Evolutionary conservation across 345 rosid species (phyloP), one percentile per base, ranked within the genome.

Genomic region (Ricinus communis): DNA sequence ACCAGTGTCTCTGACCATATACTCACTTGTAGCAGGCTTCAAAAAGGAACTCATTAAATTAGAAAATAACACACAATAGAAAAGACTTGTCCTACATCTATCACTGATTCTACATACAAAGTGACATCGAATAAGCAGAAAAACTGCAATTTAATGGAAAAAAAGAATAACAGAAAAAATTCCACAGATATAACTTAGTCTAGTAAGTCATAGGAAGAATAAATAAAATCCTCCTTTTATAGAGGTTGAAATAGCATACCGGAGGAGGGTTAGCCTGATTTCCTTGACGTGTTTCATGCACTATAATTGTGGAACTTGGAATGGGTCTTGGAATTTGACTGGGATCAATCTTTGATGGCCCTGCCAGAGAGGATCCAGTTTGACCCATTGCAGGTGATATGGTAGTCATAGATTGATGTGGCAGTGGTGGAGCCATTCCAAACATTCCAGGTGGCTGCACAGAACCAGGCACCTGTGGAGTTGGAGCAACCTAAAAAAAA

Each of bases 321-420:
- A 43, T 46, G n/a, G 98, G 97, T 77, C 95, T 81, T 43, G 97
- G 97, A 77, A 90, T 86, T 79, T 90, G 92, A 78, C 81, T 87
- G 71, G 90, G 90, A 80, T 92, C 96, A 63, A 92, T 90, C 82
- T 85, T 87, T 41, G 97, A 85, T 52, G 88, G 63, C 69, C 87
- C 87, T 54, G 95, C 78, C 53, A 64, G 57, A 69, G 96, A 71
- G 45, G 80, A 81, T 69, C 93, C 96, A 75, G 90, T 66, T 77
- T 89, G 90, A 46, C 91, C 90, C 68, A 88, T 77, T 27, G 83
- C 85, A 74, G 91, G 85, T 63, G 91, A 81, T 74, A 87, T 86
- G 57, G 84, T 78, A 51, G 90, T 85, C 93, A 85, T 82, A 33
- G 43, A 3, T 69, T 89, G 97, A 81, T 82, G 79, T 80, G 88